A percentile compares a stretch with the other conserved stretches of the same genome.
phyloP scores from a whole-genome alignment of 2,329 filamentous ascomycete genomes.

The Fusarium multiceps region DNA sequence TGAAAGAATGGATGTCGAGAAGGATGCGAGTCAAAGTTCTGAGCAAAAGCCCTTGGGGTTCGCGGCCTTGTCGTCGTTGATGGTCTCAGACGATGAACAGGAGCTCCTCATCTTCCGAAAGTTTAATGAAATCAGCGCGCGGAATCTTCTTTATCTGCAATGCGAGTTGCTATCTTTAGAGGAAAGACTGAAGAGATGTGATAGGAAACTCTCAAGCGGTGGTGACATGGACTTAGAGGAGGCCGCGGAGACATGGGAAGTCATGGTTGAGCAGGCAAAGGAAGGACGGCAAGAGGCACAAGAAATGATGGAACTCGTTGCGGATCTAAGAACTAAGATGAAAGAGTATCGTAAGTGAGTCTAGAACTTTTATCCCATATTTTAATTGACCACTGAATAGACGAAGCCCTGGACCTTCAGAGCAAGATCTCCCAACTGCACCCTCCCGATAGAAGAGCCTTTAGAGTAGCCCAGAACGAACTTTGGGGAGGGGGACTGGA shows the following conservation, averaged over 20 bases:
- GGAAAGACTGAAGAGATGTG: background rate
- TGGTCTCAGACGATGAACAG: background rate
- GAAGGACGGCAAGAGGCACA: fast-evolving
- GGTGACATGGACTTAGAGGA: background rate
- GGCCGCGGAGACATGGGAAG: slow-evolving; percentile 9
- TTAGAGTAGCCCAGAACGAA: background rate
- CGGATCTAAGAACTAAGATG: fast-evolving
- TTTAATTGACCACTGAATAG: fast-evolving
- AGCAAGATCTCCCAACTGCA: background rate
- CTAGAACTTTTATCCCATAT: background rate
- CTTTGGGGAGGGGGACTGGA: background rate
- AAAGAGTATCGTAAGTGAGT: slow-evolving; percentile 4
- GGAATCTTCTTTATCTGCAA: slow-evolving; percentile 6
- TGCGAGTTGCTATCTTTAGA: background rate
- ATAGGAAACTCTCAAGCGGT: background rate
- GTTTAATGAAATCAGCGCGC: background rate
- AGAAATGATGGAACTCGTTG: background rate
- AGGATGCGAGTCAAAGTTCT: background rate
- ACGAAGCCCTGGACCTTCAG: background rate
- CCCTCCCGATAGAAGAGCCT: fast-evolving
- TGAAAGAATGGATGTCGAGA: background rate
- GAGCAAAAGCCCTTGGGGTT: background rate
- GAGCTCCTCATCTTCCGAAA: background rate
- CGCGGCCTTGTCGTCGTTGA: background rate
- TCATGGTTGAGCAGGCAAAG: background rate